Evolutionary conservation across 169 alveolate genomes (phyloP), one percentile per base, ranked within the genome.

Genomic region (Plasmodium ovale): DNA sequence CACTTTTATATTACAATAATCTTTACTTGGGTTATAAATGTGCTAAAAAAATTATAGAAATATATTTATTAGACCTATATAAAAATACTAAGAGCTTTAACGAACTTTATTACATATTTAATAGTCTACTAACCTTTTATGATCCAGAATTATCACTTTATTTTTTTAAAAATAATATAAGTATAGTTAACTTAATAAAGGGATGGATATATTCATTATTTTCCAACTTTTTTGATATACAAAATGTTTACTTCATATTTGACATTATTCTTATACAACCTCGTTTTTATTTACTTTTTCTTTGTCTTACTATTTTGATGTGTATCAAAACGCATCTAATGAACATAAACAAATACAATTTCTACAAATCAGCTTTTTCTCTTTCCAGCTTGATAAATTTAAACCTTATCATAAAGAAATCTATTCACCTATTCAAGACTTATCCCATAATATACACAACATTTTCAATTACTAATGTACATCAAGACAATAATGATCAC

Each of bases 121-220:
- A 79, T 64, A 62, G 82, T 25, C 69, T 79, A 16, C 56, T 79
- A 79, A 79, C 33, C 49, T 58, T 64, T 64, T 64, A 79, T 44
- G 14, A 39, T 39, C 89, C 89, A 2, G 89, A 79, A 31, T 33
- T 79, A 25, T 47, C 82, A 4, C 27, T 64, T 21, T 64, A 29
- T 31, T 79, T 79, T 64, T 79, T 64, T 79, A 79, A 79, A 65
- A 79, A 79, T 54, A 37, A 23, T 56, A 79, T 79, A 39, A 64
- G 64, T 44, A 64, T 79, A 0, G 25, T 16, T 25, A 79, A 35
- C 23, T 12, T 79, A 9, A 54, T 79, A 49, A 42, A 64, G 7
- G 21, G 71, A 7, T 79, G 89, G 89, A 56, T 64, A 25, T 79
- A 53, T 14, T 79, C 89, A 3, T 68, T 79, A 79, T 79, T 64